These are phyloP conservation scores for Metarhizium anisopliae DNA, from an alignment of 2,329 filamentous ascomycete genomes.

Conservation along the genomic window DNA sequence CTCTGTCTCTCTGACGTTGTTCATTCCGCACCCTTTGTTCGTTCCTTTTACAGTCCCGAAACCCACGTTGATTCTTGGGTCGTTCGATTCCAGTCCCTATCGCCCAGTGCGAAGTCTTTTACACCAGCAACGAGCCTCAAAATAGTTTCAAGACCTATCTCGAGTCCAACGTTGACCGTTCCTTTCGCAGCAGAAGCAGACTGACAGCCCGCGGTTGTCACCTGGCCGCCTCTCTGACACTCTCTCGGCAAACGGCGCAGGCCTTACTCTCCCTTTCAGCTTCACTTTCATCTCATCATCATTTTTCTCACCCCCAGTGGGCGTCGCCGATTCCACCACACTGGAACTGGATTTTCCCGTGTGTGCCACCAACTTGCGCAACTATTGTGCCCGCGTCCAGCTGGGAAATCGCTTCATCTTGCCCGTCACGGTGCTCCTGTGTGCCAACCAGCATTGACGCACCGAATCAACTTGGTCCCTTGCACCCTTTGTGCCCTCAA, in stretches of 20 bases:
- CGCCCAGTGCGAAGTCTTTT: background rate
- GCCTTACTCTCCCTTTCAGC: background rate
- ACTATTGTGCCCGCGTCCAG: background rate
- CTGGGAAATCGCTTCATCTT: background rate
- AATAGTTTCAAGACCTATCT: background rate
- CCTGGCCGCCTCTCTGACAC: too few relatives aligned
- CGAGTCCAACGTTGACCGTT: conserved; percentile 21
- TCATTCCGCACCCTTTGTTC: conserved; percentile 1
- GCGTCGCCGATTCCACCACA: background rate
- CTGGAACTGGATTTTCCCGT: conserved; percentile 12
- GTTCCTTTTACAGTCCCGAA: conserved; percentile 3
- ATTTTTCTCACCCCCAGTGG: background rate
- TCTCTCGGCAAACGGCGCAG: too few relatives aligned
- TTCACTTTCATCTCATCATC: conserved; percentile 4
- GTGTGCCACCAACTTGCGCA: background rate
- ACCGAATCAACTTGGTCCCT: background rate
- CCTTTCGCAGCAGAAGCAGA: conserved; percentile 7
- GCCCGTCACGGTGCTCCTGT: conserved; percentile 1
- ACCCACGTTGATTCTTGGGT: conserved; percentile 6
- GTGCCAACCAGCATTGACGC: background rate
- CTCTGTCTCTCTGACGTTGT: background rate
- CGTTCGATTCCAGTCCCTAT: background rate
- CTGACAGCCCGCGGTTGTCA: background rate
- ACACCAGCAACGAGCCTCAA: background rate
- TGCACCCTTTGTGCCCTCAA: background rate